A percentile compares a stretch with the other conserved stretches of the same genome.
Conservation (phyloP, 1,284 basidiomycete species). For the Takashimella tepidaria region DNA sequence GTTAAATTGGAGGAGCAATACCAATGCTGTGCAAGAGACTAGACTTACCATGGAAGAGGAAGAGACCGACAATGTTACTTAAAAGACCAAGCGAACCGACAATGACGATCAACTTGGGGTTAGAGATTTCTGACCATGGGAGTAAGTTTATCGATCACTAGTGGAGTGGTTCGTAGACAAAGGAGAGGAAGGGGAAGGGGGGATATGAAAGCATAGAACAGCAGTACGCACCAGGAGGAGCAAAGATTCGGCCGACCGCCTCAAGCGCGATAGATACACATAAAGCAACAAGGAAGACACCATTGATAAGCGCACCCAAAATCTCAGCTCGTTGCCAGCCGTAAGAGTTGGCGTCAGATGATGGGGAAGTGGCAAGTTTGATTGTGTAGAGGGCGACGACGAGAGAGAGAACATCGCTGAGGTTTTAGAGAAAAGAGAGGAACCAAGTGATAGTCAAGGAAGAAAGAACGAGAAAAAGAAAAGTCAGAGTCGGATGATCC, state of each 20-base stretch:
- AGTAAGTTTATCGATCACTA: not conserved
- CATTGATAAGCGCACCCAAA: conserved; percentile 88
- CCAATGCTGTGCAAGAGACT: not conserved
- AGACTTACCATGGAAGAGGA: conserved; percentile 84
- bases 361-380: conserved; percentile 57
- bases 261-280: conserved; percentile 96
- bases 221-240: conserved; percentile 60
- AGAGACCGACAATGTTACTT: conserved; percentile 88
- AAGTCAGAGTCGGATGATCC: no score
- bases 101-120: conserved; percentile 78
- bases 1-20: not conserved
- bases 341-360: conserved; percentile 42
- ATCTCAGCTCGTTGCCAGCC: conserved; percentile 98
- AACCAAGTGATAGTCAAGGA: no score
- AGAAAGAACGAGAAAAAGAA: no score
- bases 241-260: conserved; percentile 85
- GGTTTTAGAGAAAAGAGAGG: no score
- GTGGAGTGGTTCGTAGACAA: not conserved
- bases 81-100: conserved; percentile 85
- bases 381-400: conserved; percentile 95
- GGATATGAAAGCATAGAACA: no score
- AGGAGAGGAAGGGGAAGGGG: no score
- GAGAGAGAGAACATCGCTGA: conserved; percentile 88
- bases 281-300: conserved; percentile 90
- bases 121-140: conserved; percentile 68